A percentile compares a stretch with the other conserved stretches of the same genome.
Evolutionary conservation across 2,329 filamentous ascomycete genomes (phyloP).

Genomic region (Phialophora chinensis): DNA sequence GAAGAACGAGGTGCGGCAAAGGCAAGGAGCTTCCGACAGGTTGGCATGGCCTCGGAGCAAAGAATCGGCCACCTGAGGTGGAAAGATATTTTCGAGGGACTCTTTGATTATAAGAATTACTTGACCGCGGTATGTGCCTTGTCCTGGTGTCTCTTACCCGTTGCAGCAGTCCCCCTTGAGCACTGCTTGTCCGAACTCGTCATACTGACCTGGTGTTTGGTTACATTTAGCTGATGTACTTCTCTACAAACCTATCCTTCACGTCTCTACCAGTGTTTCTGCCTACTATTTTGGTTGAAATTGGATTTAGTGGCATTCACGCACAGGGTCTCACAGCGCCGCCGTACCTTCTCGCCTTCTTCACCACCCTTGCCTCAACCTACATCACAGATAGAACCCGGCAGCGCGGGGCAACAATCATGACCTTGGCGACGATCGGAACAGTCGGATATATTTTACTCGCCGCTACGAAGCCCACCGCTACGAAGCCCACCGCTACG

Average conservation of each 20-base stretch:
- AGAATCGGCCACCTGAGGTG: not conserved
- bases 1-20: constrained; percentile 56
- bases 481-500: constrained; percentile 41
- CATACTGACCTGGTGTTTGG: too few relatives aligned
- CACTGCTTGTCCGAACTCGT: too few relatives aligned
- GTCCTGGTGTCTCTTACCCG: too few relatives aligned
- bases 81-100: not conserved
- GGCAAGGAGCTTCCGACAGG: constrained; percentile 24
- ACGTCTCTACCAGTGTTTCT: constrained; percentile 69
- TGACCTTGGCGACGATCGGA: constrained; percentile 62
- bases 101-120: constrained; percentile 8
- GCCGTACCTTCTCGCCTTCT: constrained; percentile 71
- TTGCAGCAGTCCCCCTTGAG: too few relatives aligned
- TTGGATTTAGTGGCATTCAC: constrained; percentile 71
- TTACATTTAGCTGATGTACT: constrained; percentile 55
- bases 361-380: constrained; percentile 66
- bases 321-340: constrained; percentile 76
- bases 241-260: constrained; percentile 69
- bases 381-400: constrained; percentile 69
- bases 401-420: constrained; percentile 68
- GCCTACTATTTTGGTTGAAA: constrained; percentile 66
- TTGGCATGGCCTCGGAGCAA: not conserved
- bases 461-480: constrained; percentile 57
- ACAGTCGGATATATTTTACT: constrained; percentile 70
- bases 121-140: not conserved